Percentiles rank a stretch among this genome's conserved stretches.
Conservation (phyloP, 441 rosid genomes). For the Euphorbia schlechtendalii region DNA sequence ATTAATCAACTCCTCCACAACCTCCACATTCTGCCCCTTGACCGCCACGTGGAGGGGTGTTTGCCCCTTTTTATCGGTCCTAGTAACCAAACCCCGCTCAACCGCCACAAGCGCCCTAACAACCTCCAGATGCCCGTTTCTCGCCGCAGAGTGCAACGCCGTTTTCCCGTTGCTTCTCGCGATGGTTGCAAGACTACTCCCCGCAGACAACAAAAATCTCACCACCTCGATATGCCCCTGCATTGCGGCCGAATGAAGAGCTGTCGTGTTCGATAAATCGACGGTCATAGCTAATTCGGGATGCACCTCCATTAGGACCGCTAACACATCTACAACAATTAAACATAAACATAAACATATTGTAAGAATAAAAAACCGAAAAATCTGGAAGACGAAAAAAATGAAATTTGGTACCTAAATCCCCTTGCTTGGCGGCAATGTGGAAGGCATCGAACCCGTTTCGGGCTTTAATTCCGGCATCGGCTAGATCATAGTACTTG, state of each 20-base stretch:
- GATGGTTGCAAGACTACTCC: constrained; percentile 67
- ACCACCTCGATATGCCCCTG: constrained; percentile 75
- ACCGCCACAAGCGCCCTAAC: constrained; percentile 47
- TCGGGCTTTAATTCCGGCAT: constrained; percentile 76
- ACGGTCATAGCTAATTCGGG: constrained; percentile 87
- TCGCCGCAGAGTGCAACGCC: constrained; percentile 78
- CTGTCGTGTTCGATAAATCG: constrained; percentile 71
- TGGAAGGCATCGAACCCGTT: constrained; percentile 96
- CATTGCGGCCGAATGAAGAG: constrained; percentile 78
- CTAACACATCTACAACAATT: constrained; percentile 48
- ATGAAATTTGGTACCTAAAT: constrained; percentile 43
- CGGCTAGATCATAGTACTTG: constrained; percentile 53
- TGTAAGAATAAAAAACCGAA: not conserved
- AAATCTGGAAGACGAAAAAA: not conserved
- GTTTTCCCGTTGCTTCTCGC: constrained; percentile 89
- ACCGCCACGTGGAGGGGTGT: constrained; percentile 96
- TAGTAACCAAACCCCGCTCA: constrained; percentile 48
- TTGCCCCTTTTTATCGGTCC: constrained; percentile 91
- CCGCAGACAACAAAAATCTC: constrained; percentile 49
- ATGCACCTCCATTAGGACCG: constrained; percentile 56
- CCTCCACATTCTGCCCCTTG: constrained; percentile 66
- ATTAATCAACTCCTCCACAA: constrained; percentile 59
- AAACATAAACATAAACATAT: not conserved
- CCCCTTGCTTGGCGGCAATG: constrained; percentile 93
- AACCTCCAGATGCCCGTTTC: constrained; percentile 79